These are phyloP conservation scores for Marasmius oreades DNA, from an alignment of 1,284 basidiomycete species.

Conservation along the genomic window DNA sequence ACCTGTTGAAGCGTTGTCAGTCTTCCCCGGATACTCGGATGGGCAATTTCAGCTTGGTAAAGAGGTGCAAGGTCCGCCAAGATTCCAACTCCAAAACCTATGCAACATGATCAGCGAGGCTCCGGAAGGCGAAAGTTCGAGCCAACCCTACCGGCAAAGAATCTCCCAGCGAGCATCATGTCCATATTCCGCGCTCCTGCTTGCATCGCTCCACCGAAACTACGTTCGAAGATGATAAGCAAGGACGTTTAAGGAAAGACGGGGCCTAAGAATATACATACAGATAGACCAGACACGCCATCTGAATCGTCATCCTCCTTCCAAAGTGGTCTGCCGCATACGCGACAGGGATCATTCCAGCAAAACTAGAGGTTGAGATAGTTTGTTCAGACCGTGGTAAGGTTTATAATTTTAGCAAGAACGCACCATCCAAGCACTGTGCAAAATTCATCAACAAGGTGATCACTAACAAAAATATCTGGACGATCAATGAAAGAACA, in stretches of 20 bases:
- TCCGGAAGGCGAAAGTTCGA: background rate
- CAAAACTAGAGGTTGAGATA: conserved; percentile 25
- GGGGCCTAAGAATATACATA: conserved; percentile 15
- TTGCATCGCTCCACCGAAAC: conserved; percentile 51
- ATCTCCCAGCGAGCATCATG: conserved; percentile 61
- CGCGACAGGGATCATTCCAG: conserved; percentile 39
- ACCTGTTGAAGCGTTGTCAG: conserved; percentile 60
- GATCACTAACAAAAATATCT: background rate
- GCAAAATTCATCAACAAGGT: background rate
- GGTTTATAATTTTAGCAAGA: background rate
- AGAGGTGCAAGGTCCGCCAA: conserved; percentile 56
- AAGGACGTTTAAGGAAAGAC: conserved; percentile 18
- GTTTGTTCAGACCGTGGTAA: background rate
- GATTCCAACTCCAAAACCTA: conserved; percentile 42
- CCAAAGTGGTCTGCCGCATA: conserved; percentile 34
- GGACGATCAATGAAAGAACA: conserved; percentile 8
- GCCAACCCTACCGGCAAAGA: conserved; percentile 44
- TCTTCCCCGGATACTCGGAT: conserved; percentile 58
- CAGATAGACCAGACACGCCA: conserved; percentile 36
- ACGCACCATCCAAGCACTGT: conserved; percentile 31
- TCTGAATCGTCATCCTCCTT: conserved; percentile 34
- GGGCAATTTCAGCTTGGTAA: conserved; percentile 62
- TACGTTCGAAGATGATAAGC: conserved; percentile 23
- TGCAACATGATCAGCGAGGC: background rate
- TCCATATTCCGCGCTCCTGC: conserved; percentile 50